Percentiles rank a stretch among this genome's conserved stretches.
These are phyloP conservation scores for Annulohypoxylon stygium DNA, from an alignment of 495 filamentous ascomycete genomes.

Conservation along the genomic window DNA sequence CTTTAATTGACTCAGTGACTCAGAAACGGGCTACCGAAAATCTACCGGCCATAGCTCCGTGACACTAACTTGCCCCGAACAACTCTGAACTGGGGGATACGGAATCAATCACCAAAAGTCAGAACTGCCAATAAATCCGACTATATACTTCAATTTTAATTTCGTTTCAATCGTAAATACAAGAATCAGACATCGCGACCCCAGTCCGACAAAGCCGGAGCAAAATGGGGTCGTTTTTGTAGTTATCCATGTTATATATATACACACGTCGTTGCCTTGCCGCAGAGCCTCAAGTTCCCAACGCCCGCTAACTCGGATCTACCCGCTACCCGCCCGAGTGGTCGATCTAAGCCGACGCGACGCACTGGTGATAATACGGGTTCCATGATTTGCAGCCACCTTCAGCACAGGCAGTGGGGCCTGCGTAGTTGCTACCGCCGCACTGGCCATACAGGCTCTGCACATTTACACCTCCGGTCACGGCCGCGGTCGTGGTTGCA, in stretches of 20 bases:
- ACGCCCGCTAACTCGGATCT: not conserved
- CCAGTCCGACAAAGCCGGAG: not conserved
- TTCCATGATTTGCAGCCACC: conserved; percentile 64
- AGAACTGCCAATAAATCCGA: not conserved
- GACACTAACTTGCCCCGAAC: not conserved
- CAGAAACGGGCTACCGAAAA: not conserved
- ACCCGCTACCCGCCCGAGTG: not conserved
- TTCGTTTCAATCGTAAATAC: conserved; percentile 26
- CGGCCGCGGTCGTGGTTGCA: conserved; percentile 47
- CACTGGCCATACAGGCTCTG: conserved; percentile 64
- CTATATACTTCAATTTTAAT: conserved; percentile 21
- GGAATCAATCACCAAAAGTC: not conserved
- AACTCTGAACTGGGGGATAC: not conserved
- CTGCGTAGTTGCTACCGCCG: conserved; percentile 64
- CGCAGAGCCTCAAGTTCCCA: not conserved
- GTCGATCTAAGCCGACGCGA: conserved; percentile 39
- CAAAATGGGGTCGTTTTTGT: not conserved
- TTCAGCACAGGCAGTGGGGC: conserved; percentile 60
- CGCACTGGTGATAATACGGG: conserved; percentile 66
- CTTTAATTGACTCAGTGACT: too few species aligned
- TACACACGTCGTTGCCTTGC: not conserved
- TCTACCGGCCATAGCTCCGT: not conserved
- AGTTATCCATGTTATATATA: not conserved
- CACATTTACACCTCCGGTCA: conserved; percentile 47
- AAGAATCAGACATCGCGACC: conserved; percentile 21